phyloP scores from a whole-genome alignment of 192 early-diverging fungal species.

The Paraglomus occultum region DNA sequence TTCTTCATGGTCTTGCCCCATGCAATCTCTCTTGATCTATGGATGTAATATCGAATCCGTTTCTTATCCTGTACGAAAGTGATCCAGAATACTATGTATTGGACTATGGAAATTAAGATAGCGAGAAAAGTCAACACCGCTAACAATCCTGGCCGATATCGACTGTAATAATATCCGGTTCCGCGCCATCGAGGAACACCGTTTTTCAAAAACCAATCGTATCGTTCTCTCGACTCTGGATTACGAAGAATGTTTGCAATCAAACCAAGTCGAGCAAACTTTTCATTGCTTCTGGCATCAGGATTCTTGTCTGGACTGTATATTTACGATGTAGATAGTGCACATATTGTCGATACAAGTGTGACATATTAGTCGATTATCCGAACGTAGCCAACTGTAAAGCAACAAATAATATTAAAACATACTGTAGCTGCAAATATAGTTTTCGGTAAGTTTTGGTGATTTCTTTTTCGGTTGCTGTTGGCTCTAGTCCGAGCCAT shows the following conservation, averaged over 20 bases:
- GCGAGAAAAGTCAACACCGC: slow-evolving; percentile 54
- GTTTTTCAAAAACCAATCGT: slow-evolving; percentile 79
- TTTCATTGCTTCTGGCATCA: slow-evolving; percentile 49
- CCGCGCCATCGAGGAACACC: slow-evolving; percentile 80
- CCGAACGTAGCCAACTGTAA: not conserved
- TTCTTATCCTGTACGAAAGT: slow-evolving; percentile 60
- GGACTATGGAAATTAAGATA: slow-evolving; percentile 55
- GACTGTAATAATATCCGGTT: slow-evolving; percentile 69
- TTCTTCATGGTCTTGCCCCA: slow-evolving; percentile 46
- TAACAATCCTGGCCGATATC: slow-evolving; percentile 70
- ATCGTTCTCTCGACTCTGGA: slow-evolving; percentile 59
- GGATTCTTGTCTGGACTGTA: slow-evolving; percentile 72
- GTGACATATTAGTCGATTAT: not conserved
- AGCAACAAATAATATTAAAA: slow-evolving; percentile 1
- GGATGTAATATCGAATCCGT: slow-evolving; percentile 40
- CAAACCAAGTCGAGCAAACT: slow-evolving; percentile 63
- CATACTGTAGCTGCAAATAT: slow-evolving; percentile 66
- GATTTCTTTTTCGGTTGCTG: slow-evolving; percentile 56
- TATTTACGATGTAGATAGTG: not conserved
- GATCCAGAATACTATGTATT: slow-evolving; percentile 62
- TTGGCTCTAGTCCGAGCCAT: slow-evolving; percentile 54
- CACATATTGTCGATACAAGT: not conserved
- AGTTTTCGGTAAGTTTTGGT: slow-evolving; percentile 66
- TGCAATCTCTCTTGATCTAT: slow-evolving; percentile 38
- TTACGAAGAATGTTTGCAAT: slow-evolving; percentile 67